Conservation (phyloP, 2,329 filamentous ascomycete species). For the Epichloe aotearoae region DNA sequence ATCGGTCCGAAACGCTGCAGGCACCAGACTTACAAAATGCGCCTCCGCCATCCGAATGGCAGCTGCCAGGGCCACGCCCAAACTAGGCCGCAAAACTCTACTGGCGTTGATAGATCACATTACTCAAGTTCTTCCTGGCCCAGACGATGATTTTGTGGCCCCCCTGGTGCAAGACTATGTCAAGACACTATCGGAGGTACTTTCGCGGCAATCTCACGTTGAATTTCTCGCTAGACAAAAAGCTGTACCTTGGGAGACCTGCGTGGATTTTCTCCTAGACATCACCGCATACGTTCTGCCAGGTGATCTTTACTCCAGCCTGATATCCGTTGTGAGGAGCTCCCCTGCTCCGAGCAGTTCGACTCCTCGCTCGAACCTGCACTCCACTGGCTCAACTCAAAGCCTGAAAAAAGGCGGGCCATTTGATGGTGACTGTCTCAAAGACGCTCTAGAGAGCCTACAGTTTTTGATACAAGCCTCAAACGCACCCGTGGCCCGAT, state of each 20-base stretch:
- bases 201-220: conserved; percentile 62
- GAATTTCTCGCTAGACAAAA: conserved; percentile 55
- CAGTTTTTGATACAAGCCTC: conserved; percentile 48
- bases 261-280: conserved; percentile 58
- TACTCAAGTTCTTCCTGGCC: conserved; percentile 53
- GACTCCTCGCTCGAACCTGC: conserved; percentile 15
- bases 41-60: conserved; percentile 59
- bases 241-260: conserved; percentile 51
- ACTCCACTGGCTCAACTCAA: conserved; percentile 17
- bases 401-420: conserved; percentile 15
- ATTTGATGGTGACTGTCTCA: conserved; percentile 20
- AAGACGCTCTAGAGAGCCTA: conserved; percentile 46
- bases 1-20: conserved; percentile 31
- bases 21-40: conserved; percentile 50
- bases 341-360: conserved; percentile 34
- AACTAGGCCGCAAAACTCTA: conserved; percentile 64
- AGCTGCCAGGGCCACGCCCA: conserved; percentile 54
- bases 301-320: conserved; percentile 19
- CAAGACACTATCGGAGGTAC: conserved; percentile 56
- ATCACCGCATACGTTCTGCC: conserved; percentile 38
- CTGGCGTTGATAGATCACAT: conserved; percentile 71
- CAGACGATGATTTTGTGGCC: conserved; percentile 49
- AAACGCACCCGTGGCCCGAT: conserved; percentile 51
- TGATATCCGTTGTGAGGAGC: neutral
- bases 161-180: conserved; percentile 68